Evolutionary conservation across 441 rosid genomes (phyloP).

Genomic region (Bruguiera hainesii): DNA sequence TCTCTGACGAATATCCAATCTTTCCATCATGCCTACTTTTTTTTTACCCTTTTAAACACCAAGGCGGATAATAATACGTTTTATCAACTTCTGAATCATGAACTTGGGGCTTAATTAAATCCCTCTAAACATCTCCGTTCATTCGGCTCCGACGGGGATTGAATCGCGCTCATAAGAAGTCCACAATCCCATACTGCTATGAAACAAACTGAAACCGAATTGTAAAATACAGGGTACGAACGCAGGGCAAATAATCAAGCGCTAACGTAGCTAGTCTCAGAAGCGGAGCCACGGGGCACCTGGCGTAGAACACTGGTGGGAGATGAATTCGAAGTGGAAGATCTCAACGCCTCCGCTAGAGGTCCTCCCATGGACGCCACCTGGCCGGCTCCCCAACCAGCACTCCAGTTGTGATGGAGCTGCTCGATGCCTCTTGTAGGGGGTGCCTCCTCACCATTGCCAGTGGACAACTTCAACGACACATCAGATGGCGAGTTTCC

Average conservation of each 20-base stretch:
- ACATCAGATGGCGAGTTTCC: slow-evolving; percentile 68
- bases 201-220: neutral
- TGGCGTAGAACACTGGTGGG: slow-evolving; percentile 82
- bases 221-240: neutral
- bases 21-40: too few relatives aligned
- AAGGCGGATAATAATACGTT: neutral
- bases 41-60: too few relatives aligned
- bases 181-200: neutral
- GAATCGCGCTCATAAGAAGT: neutral
- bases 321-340: slow-evolving; percentile 52
- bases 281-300: slow-evolving; percentile 36
- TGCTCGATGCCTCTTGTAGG: slow-evolving; percentile 27
- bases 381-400: slow-evolving; percentile 52
- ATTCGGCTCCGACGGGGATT: neutral
- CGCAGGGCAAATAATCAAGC: slow-evolving; percentile 24
- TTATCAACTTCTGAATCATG: neutral
- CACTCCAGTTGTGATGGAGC: slow-evolving; percentile 51
- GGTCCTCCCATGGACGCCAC: slow-evolving; percentile 81
- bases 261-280: slow-evolving; percentile 41
- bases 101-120: neutral
- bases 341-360: slow-evolving; percentile 74
- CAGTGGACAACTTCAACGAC: slow-evolving; percentile 68
- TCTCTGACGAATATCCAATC: too few relatives aligned
- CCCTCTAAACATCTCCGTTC: neutral
- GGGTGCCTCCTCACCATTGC: slow-evolving; percentile 44